Evolutionary conservation across 441 rosid species (phyloP), one percentile per base, ranked within the genome.

Genomic region (Adansonia gregorii): DNA sequence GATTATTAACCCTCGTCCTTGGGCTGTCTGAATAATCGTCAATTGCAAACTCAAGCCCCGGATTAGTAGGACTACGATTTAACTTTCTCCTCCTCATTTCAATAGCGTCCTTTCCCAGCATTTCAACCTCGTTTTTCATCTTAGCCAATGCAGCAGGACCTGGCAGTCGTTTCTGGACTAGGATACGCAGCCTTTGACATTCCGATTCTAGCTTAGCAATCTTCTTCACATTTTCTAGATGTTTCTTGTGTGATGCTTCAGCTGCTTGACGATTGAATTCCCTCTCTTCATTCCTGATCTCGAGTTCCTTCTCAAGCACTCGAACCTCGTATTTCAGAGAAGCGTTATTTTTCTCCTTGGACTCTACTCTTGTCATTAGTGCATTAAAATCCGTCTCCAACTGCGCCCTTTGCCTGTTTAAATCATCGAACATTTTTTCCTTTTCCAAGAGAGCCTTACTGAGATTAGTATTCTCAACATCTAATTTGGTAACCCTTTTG

Each of bases 171-270:
- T 96, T 96, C 67, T 91, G 87, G 63, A 93, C 88, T 17, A 96
- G 88, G 19, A 88, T 52, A 8, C 97, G 93, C 64, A 96, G 86
- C 84, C 95, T 84, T 78, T 94, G 97, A 83, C 97, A 92, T 82
- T 96, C 99, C 66, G 89, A 84, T 85, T 96, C 98, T 12, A 96
- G 81, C 87, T 91, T 94, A 3, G 94, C 89, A 82, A 94, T 89
- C 83, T 89, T 96, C 88, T 86, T 94, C 51, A 87, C 89, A 82
- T 85, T 89, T 83, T 90, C 94, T 66, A 90, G 81, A 80, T 94
- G 93, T 77, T 89, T 92, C 78, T 87, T 92, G 84, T 92, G 93
- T 0, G 94, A 88, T 75, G 87, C 91, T 78, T 93, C 97, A 51
- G 92, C 85, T 1, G 90, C 81, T 83, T 83, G 84, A 59, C 86